Percentiles rank a stretch among this genome's conserved stretches.
Evolutionary conservation across 169 alveolate species (phyloP).

Genomic region (Perkinsus olseni): DNA sequence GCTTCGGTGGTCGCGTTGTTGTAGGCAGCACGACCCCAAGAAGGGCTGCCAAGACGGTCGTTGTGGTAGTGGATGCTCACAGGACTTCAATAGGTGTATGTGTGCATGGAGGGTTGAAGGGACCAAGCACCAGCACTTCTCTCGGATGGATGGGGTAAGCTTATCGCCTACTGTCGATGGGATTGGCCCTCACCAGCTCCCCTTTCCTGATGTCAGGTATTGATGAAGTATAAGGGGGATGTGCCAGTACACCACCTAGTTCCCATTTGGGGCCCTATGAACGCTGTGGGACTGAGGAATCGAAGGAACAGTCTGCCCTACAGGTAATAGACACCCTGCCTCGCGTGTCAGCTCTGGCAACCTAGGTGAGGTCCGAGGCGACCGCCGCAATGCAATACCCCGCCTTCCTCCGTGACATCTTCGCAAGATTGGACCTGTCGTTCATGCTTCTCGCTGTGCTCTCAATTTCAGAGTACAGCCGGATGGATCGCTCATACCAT

Average conservation of each 20-base stretch:
- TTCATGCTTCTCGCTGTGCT: no score
- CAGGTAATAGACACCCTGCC: no score
- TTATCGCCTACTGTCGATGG: no score
- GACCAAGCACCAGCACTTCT: slow-evolving; percentile 18
- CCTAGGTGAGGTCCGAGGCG: no score
- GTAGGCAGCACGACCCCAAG: background rate
- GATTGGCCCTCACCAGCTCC: no score
- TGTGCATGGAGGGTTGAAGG: slow-evolving; percentile 39
- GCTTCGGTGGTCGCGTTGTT: no score
- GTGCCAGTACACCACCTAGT: background rate
- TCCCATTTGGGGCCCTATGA: background rate
- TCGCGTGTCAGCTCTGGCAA: no score
- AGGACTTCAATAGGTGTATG: slow-evolving; percentile 16
- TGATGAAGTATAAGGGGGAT: background rate
- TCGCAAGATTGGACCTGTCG: no score
- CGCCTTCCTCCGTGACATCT: no score
- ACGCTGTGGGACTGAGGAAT: background rate
- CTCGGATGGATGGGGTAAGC: slow-evolving; percentile 34
- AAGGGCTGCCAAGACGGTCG: background rate
- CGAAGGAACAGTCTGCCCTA: background rate
- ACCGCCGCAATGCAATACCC: no score
- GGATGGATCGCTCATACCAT: background rate
- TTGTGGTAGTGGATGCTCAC: background rate
- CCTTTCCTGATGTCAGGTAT: no score
- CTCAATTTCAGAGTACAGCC: background rate